phyloP scores from a whole-genome alignment of 2,329 filamentous ascomycete genomes.

The Microascus cirrosus region DNA sequence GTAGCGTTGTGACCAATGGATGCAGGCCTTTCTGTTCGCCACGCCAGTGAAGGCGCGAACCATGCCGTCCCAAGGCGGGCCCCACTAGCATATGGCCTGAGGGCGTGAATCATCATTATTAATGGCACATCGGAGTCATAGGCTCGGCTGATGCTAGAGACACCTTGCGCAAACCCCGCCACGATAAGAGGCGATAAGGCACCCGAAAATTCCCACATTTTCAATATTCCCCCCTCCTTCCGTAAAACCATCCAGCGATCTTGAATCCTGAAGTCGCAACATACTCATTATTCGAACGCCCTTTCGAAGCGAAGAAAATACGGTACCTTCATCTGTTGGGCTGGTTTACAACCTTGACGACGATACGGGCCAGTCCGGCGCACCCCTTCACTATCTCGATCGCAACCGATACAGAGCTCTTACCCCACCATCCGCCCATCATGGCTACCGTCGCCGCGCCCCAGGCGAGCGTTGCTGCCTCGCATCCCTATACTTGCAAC shows the following conservation, averaged over 20 bases:
- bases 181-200: neutral
- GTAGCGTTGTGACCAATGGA: too few relatives aligned
- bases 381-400: too few relatives aligned
- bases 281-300: neutral
- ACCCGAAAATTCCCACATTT: neutral
- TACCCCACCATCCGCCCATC: neutral
- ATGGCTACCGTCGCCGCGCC: constrained; percentile 13
- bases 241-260: neutral
- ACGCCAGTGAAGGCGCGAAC: neutral
- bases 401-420: neutral
- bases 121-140: neutral
- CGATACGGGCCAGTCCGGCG: too few relatives aligned
- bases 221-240: neutral
- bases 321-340: neutral
- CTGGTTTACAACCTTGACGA: too few relatives aligned
- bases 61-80: neutral
- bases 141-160: neutral
- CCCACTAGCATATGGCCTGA: too few relatives aligned
- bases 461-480: constrained; percentile 25
- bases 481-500: constrained; percentile 95
- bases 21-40: neutral
- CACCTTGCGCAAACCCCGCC: neutral
- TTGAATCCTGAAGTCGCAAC: neutral
- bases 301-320: neutral
- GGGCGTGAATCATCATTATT: neutral